A percentile compares a stretch with the other conserved stretches of the same genome.
Evolutionary conservation across 1,284 basidiomycete species (phyloP).

Genomic region (Cryptococcus deneoformans): DNA sequence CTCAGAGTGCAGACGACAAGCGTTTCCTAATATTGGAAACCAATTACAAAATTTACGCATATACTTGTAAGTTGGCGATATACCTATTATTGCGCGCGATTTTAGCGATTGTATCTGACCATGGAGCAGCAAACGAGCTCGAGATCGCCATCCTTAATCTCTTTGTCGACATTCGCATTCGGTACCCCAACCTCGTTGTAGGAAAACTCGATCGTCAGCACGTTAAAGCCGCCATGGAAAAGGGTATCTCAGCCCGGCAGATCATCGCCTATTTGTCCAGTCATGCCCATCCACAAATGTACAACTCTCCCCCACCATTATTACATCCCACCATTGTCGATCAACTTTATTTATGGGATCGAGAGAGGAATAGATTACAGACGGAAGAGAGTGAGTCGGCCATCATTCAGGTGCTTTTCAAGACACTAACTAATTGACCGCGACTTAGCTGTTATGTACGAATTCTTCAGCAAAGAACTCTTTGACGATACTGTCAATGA

Average conservation of each 20-base stretch:
- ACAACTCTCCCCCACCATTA: slow-evolving; percentile 61
- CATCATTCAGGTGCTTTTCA: neutral
- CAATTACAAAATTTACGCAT: slow-evolving; percentile 97
- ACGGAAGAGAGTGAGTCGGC: slow-evolving; percentile 68
- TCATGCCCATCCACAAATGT: slow-evolving; percentile 98
- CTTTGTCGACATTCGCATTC: slow-evolving; percentile 86
- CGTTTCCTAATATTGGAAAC: slow-evolving; percentile 97
- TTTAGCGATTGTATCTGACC: no score
- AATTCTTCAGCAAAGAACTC: slow-evolving; percentile 45
- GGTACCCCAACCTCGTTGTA: slow-evolving; percentile 94
- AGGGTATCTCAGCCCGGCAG: slow-evolving; percentile 96
- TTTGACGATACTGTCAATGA: slow-evolving; percentile 40
- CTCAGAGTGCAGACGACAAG: slow-evolving; percentile 53
- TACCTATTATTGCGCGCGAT: no score
- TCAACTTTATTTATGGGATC: slow-evolving; percentile 96
- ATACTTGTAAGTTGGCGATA: slow-evolving; percentile 67
- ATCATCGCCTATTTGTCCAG: slow-evolving; percentile 93
- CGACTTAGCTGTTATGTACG: slow-evolving; percentile 33
- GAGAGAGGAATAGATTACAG: slow-evolving; percentile 89
- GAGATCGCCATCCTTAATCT: slow-evolving; percentile 96
- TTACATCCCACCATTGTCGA: slow-evolving; percentile 73
- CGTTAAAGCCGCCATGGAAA: slow-evolving; percentile 87
- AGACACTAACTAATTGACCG: neutral
- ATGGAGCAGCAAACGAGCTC: slow-evolving; percentile 73
- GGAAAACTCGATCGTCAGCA: slow-evolving; percentile 93